Percentiles rank a stretch among this genome's conserved stretches.
phyloP scores from a whole-genome alignment of 1,139 yeast species.

The Candida sanyaensis region DNA sequence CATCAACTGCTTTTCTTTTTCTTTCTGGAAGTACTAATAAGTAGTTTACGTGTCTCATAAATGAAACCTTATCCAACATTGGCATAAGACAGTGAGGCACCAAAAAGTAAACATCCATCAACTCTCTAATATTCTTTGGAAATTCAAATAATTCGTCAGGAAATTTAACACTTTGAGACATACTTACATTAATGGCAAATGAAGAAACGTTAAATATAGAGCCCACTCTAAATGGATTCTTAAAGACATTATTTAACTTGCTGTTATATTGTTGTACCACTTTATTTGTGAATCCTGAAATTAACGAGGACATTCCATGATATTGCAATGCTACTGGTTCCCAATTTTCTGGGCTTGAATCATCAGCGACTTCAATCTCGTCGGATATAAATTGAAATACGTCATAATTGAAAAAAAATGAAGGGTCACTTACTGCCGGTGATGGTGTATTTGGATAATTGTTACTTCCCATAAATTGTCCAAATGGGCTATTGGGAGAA shows the following conservation, averaged over 20 bases:
- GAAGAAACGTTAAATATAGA: constrained; percentile 25
- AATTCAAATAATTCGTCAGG: constrained; percentile 22
- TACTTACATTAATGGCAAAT: constrained; percentile 19
- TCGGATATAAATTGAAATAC: constrained; percentile 20
- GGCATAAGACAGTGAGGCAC: constrained; percentile 23
- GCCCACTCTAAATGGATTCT: constrained; percentile 25
- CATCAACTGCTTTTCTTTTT: constrained; percentile 16
- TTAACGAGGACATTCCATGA: constrained; percentile 23
- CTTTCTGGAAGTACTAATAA: background rate
- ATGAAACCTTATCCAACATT: constrained; percentile 21
- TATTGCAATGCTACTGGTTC: constrained; percentile 26
- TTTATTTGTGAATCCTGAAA: constrained; percentile 23
- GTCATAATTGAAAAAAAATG: constrained; percentile 21
- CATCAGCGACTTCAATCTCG: constrained; percentile 17
- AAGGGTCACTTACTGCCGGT: constrained; percentile 17
- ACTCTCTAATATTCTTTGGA: constrained; percentile 17
- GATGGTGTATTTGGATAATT: constrained; percentile 6
- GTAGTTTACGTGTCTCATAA: constrained; percentile 16
- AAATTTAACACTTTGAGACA: constrained; percentile 13
- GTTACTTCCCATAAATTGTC: background rate
- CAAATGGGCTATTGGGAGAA: background rate
- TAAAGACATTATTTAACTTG: constrained; percentile 9
- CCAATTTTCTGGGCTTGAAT: constrained; percentile 12
- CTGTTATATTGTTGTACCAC: constrained; percentile 16
- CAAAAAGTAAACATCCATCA: constrained; percentile 21